These are phyloP conservation scores for Schizopora paradoxa DNA, from an alignment of 1,284 basidiomycete genomes.

Conservation along the genomic window DNA sequence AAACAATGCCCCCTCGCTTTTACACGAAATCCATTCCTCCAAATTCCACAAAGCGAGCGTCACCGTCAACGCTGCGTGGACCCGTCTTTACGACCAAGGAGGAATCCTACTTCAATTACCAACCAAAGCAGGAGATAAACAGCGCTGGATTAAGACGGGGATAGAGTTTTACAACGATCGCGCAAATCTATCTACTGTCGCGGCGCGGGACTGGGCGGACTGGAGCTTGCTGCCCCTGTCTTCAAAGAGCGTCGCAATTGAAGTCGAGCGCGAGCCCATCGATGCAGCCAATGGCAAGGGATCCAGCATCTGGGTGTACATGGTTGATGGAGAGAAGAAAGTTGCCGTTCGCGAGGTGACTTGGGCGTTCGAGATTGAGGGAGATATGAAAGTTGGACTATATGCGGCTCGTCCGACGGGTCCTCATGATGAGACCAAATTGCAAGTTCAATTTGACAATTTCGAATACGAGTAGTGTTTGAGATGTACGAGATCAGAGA, in stretches of 20 bases:
- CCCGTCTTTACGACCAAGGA: slow-evolving; percentile 25
- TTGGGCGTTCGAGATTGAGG: slow-evolving; percentile 23
- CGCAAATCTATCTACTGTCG: slow-evolving; percentile 23
- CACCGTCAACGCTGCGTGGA: slow-evolving; percentile 23
- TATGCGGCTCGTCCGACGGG: slow-evolving; percentile 25
- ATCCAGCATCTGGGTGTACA: slow-evolving; percentile 23
- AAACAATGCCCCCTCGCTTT: slow-evolving; percentile 19
- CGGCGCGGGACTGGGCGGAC: slow-evolving; percentile 22
- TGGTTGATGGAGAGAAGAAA: slow-evolving; percentile 18
- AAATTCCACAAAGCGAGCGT: slow-evolving; percentile 22
- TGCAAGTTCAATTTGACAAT: too few relatives aligned
- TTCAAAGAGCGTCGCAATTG: slow-evolving; percentile 15
- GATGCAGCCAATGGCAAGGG: slow-evolving; percentile 15
- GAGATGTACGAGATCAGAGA: too few relatives aligned
- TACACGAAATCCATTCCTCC: slow-evolving; percentile 9
- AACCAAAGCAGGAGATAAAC: slow-evolving; percentile 1
- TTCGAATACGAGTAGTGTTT: too few relatives aligned
- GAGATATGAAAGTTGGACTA: slow-evolving; percentile 21
- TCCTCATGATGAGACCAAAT: too few relatives aligned
- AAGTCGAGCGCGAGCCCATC: slow-evolving; percentile 20
- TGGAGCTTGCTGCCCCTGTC: slow-evolving; percentile 23
- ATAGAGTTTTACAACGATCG: slow-evolving; percentile 23
- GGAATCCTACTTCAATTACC: slow-evolving; percentile 23
- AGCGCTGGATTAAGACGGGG: slow-evolving; percentile 25
- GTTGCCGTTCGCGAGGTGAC: slow-evolving; percentile 23